A percentile compares a stretch with the other conserved stretches of the same genome.
Conservation (phyloP, 805 yeast species). For the Spathaspora sp. region DNA sequence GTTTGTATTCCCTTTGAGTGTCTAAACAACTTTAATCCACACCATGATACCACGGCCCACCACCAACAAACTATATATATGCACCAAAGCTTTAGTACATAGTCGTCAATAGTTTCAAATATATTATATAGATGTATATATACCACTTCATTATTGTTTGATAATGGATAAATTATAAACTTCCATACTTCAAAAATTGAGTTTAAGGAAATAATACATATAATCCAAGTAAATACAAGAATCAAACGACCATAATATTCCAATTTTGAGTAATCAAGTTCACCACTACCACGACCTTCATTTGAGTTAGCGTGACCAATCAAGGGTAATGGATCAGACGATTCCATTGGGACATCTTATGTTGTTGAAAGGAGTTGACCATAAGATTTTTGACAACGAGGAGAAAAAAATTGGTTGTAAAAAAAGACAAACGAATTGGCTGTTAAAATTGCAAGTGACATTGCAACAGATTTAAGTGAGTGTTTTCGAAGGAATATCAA, state of each 20-base stretch:
- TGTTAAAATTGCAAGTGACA: not conserved
- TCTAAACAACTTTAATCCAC: slow-evolving; percentile 74
- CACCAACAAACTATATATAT: slow-evolving; percentile 41
- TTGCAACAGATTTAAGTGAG: not conserved
- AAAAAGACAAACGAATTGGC: not conserved
- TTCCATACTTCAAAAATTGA: slow-evolving; percentile 34
- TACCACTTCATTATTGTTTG: slow-evolving; percentile 3
- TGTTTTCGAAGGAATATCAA: too few relatives aligned
- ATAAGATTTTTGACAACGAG: not conserved
- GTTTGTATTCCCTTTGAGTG: slow-evolving; percentile 43
- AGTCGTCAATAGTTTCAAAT: slow-evolving; percentile 23
- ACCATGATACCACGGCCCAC: slow-evolving; percentile 78
- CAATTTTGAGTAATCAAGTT: slow-evolving; percentile 1
- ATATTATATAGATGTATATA: slow-evolving; percentile 10
- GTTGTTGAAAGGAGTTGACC: not conserved
- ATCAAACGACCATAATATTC: slow-evolving; percentile 26
- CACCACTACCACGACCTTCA: slow-evolving; percentile 4
- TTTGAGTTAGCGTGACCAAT: slow-evolving; percentile 11
- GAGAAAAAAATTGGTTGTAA: not conserved
- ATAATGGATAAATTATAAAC: slow-evolving; percentile 28
- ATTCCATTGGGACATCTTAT: slow-evolving; percentile 4
- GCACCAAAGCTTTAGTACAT: slow-evolving; percentile 34
- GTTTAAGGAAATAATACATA: slow-evolving; percentile 31
- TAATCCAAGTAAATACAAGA: slow-evolving; percentile 25
- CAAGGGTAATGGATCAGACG: slow-evolving; percentile 17